A percentile compares a stretch with the other conserved stretches of the same genome.
Conservation (phyloP, 495 filamentous ascomycete species). For the Apiosordaria backusii region DNA sequence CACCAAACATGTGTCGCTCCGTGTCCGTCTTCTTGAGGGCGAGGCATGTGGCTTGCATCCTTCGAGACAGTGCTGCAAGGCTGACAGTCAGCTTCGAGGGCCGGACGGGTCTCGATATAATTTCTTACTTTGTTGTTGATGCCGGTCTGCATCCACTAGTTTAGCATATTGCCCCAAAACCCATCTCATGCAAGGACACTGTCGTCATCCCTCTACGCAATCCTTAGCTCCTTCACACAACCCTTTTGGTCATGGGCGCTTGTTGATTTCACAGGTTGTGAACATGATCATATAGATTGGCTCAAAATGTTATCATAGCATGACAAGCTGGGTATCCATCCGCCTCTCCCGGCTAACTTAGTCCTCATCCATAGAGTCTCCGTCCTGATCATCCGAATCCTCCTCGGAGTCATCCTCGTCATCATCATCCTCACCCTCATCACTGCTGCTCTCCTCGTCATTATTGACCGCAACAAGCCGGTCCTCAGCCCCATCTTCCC, state of each 20-base stretch:
- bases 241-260: neutral
- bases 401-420: constrained; percentile 54
- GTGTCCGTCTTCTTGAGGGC: neutral
- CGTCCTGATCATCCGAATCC: constrained; percentile 62
- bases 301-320: neutral
- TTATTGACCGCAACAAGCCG: constrained; percentile 68
- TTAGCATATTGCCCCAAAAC: too few relatives aligned
- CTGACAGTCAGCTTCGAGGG: neutral
- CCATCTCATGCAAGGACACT: too few relatives aligned
- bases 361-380: constrained; percentile 92
- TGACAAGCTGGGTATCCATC: neutral
- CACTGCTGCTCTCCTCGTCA: constrained; percentile 55
- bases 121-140: neutral
- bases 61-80: neutral
- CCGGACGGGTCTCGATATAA: too few relatives aligned
- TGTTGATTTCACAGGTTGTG: neutral
- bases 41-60: neutral
- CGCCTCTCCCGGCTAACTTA: constrained; percentile 29
- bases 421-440: constrained; percentile 54
- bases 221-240: neutral
- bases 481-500: constrained; percentile 67
- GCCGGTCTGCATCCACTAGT: neutral
- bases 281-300: neutral
- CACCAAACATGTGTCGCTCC: neutral
- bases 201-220: neutral